Evolutionary conservation across 306 rosid genomes (phyloP).

Genomic region (Prunus armeniaca): DNA sequence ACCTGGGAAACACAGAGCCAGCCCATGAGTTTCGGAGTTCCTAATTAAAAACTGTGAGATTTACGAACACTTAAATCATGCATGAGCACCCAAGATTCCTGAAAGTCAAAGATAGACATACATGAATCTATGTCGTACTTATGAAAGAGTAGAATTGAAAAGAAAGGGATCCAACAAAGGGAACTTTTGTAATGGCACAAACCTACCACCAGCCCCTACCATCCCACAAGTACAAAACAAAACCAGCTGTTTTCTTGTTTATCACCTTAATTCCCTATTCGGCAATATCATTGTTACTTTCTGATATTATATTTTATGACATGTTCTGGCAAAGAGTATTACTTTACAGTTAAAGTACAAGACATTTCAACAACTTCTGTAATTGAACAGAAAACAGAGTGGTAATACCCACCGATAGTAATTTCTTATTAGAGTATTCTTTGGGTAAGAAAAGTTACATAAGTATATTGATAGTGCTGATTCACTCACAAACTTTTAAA

Average conservation of each 20-base stretch:
- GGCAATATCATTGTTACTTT: background rate
- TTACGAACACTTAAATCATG: background rate
- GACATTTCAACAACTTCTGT: background rate
- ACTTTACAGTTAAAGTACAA: background rate
- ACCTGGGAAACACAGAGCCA: background rate
- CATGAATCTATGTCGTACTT: background rate
- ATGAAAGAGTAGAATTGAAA: background rate
- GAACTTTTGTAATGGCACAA: no score
- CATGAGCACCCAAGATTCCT: background rate
- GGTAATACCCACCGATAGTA: background rate
- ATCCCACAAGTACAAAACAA: background rate
- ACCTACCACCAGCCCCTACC: background rate
- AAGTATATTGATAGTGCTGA: background rate
- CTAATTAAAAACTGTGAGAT: background rate
- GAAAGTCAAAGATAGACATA: background rate
- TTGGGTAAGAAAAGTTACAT: background rate
- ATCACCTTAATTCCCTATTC: background rate
- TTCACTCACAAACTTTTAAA: background rate
- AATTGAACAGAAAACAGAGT: background rate
- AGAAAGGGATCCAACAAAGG: background rate
- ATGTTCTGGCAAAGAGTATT: background rate
- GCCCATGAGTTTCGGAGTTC: background rate
- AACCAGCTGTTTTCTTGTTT: background rate
- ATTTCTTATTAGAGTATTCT: background rate
- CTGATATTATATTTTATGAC: background rate